Evolutionary conservation across 495 filamentous ascomycete species (phyloP).

Genomic region (Xylaria scruposa): DNA sequence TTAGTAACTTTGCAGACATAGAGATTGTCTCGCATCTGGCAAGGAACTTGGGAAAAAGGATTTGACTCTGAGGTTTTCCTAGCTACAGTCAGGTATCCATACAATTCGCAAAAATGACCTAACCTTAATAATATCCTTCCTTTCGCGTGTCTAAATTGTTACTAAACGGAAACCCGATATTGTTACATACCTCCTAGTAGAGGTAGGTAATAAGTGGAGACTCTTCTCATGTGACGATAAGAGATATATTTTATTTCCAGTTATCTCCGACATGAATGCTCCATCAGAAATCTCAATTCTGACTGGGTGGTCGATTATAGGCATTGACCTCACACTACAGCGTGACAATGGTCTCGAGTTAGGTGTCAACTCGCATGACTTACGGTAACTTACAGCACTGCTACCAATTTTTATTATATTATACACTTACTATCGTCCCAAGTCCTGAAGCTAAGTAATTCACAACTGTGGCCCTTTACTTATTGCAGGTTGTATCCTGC

Average conservation of each 20-base stretch:
- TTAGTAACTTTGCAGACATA: background rate
- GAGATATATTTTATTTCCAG: constrained; percentile 4
- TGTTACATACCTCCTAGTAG: too few species aligned
- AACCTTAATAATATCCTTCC: too few species aligned
- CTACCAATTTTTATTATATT: background rate
- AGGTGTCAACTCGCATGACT: background rate
- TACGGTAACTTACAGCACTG: background rate
- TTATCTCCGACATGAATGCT: constrained; percentile 1
- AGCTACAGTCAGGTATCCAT: background rate
- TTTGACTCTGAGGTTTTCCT: background rate
- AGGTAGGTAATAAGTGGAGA: background rate
- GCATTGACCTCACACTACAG: background rate
- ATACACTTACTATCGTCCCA: background rate
- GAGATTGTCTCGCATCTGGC: background rate
- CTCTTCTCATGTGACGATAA: background rate
- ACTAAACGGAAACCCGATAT: too few species aligned
- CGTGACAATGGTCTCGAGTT: background rate
- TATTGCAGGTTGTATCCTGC: background rate
- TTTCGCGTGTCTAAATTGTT: background rate
- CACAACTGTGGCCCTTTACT: background rate
- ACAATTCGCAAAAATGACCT: too few species aligned
- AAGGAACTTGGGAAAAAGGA: background rate
- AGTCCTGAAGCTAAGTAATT: background rate
- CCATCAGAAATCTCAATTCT: background rate
- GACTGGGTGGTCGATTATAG: too few species aligned